These are phyloP conservation scores for Volvox reticuliferus DNA, from an alignment of 139 green algal genomes.

Conservation along the genomic window DNA sequence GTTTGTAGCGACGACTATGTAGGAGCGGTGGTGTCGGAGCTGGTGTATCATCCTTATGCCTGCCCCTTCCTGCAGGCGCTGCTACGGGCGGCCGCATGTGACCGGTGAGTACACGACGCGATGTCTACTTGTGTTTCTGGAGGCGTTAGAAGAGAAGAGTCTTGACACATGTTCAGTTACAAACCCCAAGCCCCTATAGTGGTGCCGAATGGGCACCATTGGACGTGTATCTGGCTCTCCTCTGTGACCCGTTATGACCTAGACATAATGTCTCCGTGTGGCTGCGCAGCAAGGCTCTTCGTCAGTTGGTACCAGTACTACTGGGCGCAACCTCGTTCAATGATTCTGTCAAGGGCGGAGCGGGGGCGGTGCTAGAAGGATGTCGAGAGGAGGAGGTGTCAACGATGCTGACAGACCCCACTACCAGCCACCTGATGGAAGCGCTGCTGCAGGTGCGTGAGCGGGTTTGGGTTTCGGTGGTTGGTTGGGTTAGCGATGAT, in stretches of 20 bases:
- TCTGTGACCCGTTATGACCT: too few species aligned
- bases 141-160: too few species aligned
- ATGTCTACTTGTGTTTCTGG: too few species aligned
- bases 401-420: constrained; percentile 65
- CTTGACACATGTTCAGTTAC: too few species aligned
- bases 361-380: constrained; percentile 51
- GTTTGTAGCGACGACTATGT: constrained; percentile 62
- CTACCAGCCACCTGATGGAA: constrained; percentile 75
- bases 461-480: too few species aligned
- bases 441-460: constrained; percentile 47
- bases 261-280: not conserved
- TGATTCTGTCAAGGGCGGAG: constrained; percentile 48
- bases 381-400: constrained; percentile 51
- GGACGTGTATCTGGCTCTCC: too few species aligned
- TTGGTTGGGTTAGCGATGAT: too few species aligned
- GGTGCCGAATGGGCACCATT: too few species aligned
- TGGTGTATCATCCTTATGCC: constrained; percentile 68
- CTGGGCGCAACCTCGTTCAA: constrained; percentile 64
- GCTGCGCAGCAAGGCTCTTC: constrained; percentile 13
- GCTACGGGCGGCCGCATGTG: constrained; percentile 57
- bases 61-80: constrained; percentile 78
- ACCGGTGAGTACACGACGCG: constrained; percentile 43
- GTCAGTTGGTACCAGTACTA: constrained; percentile 64
- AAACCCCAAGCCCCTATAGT: too few species aligned
- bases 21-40: constrained; percentile 47